Percentiles rank a stretch among this genome's conserved stretches.
phyloP scores from a whole-genome alignment of 495 filamentous ascomycete genomes.

The Halenospora varia region DNA sequence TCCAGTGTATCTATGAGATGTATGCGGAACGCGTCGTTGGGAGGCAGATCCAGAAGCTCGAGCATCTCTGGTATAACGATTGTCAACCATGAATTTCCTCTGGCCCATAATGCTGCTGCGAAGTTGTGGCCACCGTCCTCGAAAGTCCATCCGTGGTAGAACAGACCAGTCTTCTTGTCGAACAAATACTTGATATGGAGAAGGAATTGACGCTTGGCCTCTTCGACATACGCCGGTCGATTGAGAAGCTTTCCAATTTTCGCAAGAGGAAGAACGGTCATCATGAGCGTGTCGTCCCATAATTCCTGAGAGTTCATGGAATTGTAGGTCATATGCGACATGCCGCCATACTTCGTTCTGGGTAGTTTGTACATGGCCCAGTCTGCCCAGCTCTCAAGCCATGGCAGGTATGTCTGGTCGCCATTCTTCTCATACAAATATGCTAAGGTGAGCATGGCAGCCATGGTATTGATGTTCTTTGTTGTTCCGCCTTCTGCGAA shows the following conservation, averaged over 20 bases:
- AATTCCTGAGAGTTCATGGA: conserved; percentile 62
- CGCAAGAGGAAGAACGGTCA: conserved; percentile 71
- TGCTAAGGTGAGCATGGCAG: conserved; percentile 65
- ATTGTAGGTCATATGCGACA: conserved; percentile 70
- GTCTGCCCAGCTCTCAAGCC: conserved; percentile 71
- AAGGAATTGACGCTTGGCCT: conserved; percentile 70
- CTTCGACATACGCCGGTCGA: conserved; percentile 62
- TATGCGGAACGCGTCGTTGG: conserved; percentile 52
- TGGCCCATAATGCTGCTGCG: conserved; percentile 63
- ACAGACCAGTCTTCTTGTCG: conserved; percentile 61
- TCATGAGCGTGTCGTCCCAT: conserved; percentile 80
- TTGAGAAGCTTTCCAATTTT: conserved; percentile 67
- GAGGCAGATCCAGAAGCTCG: conserved; percentile 55
- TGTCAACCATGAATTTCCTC: conserved; percentile 64
- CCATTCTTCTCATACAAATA: conserved; percentile 64
- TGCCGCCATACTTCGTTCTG: conserved; percentile 64
- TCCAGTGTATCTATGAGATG: conserved; percentile 58
- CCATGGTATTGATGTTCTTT: conserved; percentile 82
- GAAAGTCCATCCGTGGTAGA: conserved; percentile 75
- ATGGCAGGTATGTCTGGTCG: conserved; percentile 57
- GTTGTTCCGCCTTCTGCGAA: conserved; percentile 66
- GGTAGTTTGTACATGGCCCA: conserved; percentile 72
- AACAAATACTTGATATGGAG: conserved; percentile 70
- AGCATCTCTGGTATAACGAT: conserved; percentile 72
- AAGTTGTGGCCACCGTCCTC: conserved; percentile 65